phyloP scores from a whole-genome alignment of 164 flowering plant genomes.

The Liquidambar formosana region DNA sequence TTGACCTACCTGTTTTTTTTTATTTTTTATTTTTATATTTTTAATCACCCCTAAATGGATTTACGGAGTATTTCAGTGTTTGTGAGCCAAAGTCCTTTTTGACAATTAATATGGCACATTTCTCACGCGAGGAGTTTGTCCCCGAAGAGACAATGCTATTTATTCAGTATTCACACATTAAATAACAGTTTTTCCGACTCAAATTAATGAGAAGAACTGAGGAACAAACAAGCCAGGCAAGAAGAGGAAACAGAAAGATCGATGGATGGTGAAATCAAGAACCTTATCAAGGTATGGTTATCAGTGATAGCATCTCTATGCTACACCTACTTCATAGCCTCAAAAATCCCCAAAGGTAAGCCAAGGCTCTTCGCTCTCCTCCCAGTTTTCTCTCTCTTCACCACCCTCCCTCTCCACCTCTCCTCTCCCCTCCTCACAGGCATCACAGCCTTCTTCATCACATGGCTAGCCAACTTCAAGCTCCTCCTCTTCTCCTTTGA shows the following conservation, averaged over 20 bases:
- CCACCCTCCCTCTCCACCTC: slow-evolving; percentile 36
- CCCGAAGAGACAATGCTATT: too few relatives aligned
- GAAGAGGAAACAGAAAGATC: background rate
- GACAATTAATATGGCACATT: too few relatives aligned
- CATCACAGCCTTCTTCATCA: slow-evolving; percentile 33
- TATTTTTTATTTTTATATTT: too few relatives aligned
- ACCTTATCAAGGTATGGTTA: slow-evolving; percentile 33
- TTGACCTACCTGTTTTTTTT: too few relatives aligned
- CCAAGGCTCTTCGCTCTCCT: slow-evolving; percentile 32
- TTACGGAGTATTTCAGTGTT: too few relatives aligned
- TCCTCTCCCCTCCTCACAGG: slow-evolving; percentile 23
- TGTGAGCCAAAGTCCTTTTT: too few relatives aligned
- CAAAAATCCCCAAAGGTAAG: slow-evolving; percentile 24
- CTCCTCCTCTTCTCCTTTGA: slow-evolving; percentile 47
- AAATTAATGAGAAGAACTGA: background rate
- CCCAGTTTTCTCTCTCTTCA: slow-evolving; percentile 35
- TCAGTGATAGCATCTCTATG: slow-evolving; percentile 18
- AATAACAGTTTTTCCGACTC: too few relatives aligned
- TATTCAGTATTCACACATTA: too few relatives aligned
- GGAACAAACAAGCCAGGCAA: too few relatives aligned
- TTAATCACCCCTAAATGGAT: too few relatives aligned
- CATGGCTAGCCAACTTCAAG: slow-evolving; percentile 48
- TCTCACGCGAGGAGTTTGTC: too few relatives aligned
- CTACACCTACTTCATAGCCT: slow-evolving; percentile 27
- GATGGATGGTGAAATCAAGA: slow-evolving; percentile 28